phyloP scores from a whole-genome alignment of 2,329 filamentous ascomycete species.

The Trichocomaceae sp. region DNA sequence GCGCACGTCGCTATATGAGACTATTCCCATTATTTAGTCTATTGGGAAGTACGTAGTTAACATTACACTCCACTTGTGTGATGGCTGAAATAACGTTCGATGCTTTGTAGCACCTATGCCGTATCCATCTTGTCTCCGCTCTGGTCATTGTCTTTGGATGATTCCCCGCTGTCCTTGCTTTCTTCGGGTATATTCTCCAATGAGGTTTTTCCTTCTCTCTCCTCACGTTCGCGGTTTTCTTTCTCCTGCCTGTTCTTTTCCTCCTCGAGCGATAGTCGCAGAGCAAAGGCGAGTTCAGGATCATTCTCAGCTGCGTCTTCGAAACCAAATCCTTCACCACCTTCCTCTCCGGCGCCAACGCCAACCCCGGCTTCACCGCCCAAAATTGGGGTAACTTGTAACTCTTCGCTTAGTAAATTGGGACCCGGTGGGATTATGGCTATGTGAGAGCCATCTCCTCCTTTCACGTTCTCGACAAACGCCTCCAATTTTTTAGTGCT shows the following conservation, averaged over 20 bases:
- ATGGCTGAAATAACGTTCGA: constrained; percentile 1
- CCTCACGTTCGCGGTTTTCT: constrained; percentile 68
- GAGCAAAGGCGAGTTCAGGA: constrained; percentile 84
- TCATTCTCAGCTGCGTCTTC: constrained; percentile 79
- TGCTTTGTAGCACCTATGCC: constrained; percentile 48
- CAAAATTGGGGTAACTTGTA: constrained; percentile 82
- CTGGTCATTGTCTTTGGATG: constrained; percentile 45
- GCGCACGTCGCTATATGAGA: constrained; percentile 2
- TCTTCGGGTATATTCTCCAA: constrained; percentile 80
- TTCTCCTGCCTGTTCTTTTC: constrained; percentile 92
- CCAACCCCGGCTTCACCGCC: constrained; percentile 68
- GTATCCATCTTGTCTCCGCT: constrained; percentile 83
- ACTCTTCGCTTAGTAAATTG: constrained; percentile 85
- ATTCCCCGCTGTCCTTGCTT: constrained; percentile 44
- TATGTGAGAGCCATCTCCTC: constrained; percentile 82
- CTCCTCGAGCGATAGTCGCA: constrained; percentile 97
- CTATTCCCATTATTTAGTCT: constrained; percentile 10
- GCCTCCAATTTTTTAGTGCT: constrained; percentile 82
- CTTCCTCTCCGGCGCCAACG: constrained; percentile 37
- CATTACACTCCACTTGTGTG: neutral
- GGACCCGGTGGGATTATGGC: constrained; percentile 85
- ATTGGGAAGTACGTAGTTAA: neutral
- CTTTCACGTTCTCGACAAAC: constrained; percentile 90
- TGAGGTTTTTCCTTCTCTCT: constrained; percentile 63
- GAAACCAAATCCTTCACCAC: constrained; percentile 58